These are phyloP conservation scores for Apiospora aurea DNA, from an alignment of 2,329 filamentous ascomycete genomes.

Conservation along the genomic window DNA sequence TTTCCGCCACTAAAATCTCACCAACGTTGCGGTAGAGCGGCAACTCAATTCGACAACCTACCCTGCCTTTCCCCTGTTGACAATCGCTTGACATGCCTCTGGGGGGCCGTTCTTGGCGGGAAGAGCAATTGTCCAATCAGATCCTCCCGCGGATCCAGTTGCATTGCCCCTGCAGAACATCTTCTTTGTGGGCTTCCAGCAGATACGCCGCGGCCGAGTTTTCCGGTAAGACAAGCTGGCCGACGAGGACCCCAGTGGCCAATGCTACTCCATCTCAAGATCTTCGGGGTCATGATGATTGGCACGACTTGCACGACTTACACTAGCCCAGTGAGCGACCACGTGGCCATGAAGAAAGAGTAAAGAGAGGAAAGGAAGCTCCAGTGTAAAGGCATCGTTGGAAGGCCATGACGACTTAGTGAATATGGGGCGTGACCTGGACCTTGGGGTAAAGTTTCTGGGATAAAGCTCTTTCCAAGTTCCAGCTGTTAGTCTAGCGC, in stretches of 20 bases:
- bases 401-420: constrained; percentile 4
- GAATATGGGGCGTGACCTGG: constrained; percentile 10
- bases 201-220: not conserved
- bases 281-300: not conserved
- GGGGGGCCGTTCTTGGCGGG: not conserved
- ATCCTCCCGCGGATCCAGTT: not conserved
- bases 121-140: not conserved
- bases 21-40: not conserved
- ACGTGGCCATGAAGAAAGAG: not conserved
- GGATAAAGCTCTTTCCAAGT: not conserved
- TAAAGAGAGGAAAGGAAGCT: not conserved
- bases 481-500: not conserved
- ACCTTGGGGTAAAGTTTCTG: constrained; percentile 8
- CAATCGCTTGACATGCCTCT: not conserved
- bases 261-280: not conserved
- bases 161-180: not conserved
- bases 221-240: not conserved
- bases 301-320: no score
- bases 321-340: not conserved
- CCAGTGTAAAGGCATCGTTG: not conserved
- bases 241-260: not conserved
- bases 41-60: not conserved
- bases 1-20: not conserved
- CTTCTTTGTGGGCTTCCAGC: not conserved
- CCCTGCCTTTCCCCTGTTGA: not conserved